Evolutionary conservation across 106 monocot genomes (phyloP).

Genomic region (Platanthera guangdongensis): DNA sequence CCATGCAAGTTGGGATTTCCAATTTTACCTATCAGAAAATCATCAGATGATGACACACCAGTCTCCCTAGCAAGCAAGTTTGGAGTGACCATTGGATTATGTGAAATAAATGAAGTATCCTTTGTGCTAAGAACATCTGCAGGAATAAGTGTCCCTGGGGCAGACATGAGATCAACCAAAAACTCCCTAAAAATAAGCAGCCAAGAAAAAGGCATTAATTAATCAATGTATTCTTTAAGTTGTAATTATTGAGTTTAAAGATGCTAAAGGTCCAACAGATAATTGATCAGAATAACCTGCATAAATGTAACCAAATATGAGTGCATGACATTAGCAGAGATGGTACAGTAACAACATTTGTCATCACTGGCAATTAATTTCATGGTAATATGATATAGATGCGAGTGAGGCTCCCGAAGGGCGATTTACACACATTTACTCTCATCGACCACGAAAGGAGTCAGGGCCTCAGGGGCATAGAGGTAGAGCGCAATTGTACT

Average conservation of each 20-base stretch:
- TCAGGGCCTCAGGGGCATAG: no score
- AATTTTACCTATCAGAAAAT: constrained; percentile 7
- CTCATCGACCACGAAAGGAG: no score
- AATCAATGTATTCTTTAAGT: neutral
- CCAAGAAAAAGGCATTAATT: neutral
- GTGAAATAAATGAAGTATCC: constrained; percentile 33
- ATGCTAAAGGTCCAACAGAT: neutral
- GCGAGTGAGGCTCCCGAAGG: no score
- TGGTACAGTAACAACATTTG: neutral
- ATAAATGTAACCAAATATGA: neutral
- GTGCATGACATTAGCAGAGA: neutral
- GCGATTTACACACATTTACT: no score
- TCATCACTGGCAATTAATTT: neutral
- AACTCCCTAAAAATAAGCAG: constrained; percentile 48
- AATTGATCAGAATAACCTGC: neutral
- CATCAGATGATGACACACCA: constrained; percentile 21
- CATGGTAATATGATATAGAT: neutral
- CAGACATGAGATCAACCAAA: constrained; percentile 98
- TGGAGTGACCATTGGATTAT: constrained; percentile 22
- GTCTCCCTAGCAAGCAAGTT: constrained; percentile 12
- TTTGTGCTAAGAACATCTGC: constrained; percentile 65
- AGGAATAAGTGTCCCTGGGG: constrained; percentile 88
- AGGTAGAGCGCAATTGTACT: no score
- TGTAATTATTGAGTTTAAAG: neutral
- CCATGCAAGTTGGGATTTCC: constrained; percentile 14